Evolutionary conservation across 129 eudicot genomes (phyloP).

Genomic region (Mikania micrantha): DNA sequence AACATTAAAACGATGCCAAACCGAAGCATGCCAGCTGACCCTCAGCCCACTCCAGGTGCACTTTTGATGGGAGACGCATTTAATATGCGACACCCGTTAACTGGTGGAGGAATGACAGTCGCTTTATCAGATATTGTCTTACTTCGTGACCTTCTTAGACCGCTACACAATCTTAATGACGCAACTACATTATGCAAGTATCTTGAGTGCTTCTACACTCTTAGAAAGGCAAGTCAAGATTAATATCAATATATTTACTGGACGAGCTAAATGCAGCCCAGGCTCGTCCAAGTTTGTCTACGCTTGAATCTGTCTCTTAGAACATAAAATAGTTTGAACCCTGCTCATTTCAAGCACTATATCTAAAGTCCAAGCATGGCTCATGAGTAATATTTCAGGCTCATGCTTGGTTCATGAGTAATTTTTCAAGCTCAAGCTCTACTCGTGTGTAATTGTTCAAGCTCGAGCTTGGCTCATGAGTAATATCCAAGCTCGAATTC

Average conservation of each 20-base stretch:
- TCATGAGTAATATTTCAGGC: neutral
- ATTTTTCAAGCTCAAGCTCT: neutral
- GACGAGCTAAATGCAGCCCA: neutral
- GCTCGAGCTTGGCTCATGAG: no score
- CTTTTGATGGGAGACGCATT: conserved; percentile 50
- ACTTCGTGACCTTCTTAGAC: conserved; percentile 51
- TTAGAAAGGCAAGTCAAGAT: conserved; percentile 46
- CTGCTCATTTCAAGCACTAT: neutral
- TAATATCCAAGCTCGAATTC: no score
- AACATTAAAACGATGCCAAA: conserved; percentile 44
- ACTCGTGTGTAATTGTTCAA: neutral
- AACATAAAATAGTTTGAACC: neutral
- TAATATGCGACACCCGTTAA: conserved; percentile 54
- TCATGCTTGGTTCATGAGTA: neutral
- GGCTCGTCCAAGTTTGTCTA: neutral
- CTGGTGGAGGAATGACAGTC: conserved; percentile 60
- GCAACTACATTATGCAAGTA: conserved; percentile 25
- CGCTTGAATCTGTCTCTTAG: neutral
- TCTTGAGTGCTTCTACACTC: conserved; percentile 52
- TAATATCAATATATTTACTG: neutral
- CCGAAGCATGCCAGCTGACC: conserved; percentile 53
- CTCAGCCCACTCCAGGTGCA: conserved; percentile 43
- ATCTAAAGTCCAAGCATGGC: neutral
- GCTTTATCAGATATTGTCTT: conserved; percentile 46
- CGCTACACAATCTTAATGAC: conserved; percentile 32